These are phyloP conservation scores for Acanthochlamys bracteata DNA, from an alignment of 106 monocot genomes.

Conservation along the genomic window DNA sequence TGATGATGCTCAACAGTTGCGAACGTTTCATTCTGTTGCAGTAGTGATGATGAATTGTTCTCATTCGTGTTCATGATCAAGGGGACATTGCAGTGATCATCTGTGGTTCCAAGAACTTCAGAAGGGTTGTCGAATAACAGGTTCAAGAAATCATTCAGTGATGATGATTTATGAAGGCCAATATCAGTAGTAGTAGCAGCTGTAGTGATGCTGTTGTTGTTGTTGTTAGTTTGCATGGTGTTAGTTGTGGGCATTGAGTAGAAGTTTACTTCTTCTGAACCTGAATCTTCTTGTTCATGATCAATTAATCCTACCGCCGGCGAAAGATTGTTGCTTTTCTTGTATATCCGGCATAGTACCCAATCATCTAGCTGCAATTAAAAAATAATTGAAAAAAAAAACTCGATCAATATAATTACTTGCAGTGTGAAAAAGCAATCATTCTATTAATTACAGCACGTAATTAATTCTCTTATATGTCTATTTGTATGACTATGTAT, in stretches of 20 bases:
- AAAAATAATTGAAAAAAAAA: background rate
- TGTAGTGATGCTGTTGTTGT: too few species aligned
- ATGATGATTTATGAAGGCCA: constrained; percentile 28
- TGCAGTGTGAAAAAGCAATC: too few species aligned
- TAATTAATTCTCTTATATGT: too few species aligned
- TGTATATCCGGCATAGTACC: constrained; percentile 73
- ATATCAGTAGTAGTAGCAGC: too few species aligned
- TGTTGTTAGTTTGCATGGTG: background rate
- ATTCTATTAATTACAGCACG: too few species aligned
- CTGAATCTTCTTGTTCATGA: constrained; percentile 33
- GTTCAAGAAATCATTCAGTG: constrained; percentile 29
- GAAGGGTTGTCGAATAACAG: constrained; percentile 29
- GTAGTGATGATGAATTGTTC: background rate
- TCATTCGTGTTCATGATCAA: background rate
- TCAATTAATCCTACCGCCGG: constrained; percentile 20
- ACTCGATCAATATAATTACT: too few species aligned
- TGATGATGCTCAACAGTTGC: too few species aligned
- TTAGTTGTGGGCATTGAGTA: background rate
- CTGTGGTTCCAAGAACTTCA: constrained; percentile 14
- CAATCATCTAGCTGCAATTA: constrained; percentile 51
- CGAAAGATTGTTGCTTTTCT: constrained; percentile 37
- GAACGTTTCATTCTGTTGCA: background rate
- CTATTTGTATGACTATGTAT: too few species aligned
- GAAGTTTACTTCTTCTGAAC: constrained; percentile 21
- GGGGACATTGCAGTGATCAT: too few species aligned